These are phyloP conservation scores for Remersonia thermophila DNA, from an alignment of 2,329 filamentous ascomycete genomes.

Conservation along the genomic window DNA sequence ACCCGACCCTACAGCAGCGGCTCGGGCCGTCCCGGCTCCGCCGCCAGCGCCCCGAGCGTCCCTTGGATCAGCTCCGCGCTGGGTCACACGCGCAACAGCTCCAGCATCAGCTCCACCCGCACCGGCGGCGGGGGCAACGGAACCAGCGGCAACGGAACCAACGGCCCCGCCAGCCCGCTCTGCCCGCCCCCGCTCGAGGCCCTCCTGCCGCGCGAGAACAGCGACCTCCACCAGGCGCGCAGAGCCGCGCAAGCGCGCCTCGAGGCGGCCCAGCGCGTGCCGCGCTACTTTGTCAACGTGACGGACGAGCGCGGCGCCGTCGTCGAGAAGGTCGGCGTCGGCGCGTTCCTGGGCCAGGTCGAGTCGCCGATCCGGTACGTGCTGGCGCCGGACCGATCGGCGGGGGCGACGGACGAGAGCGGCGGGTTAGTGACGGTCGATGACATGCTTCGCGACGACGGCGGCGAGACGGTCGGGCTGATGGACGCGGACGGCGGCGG, in stretches of 20 bases:
- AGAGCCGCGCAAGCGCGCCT: constrained; percentile 54
- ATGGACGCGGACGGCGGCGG: not conserved
- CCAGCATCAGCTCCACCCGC: constrained; percentile 8
- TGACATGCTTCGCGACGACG: constrained; percentile 37
- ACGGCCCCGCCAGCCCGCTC: not conserved
- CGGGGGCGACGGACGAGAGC: constrained; percentile 42
- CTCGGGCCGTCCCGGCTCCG: not conserved
- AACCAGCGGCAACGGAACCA: constrained; percentile 2
- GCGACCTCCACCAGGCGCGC: constrained; percentile 40
- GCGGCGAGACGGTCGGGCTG: constrained; percentile 29
- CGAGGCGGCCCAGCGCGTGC: constrained; percentile 40
- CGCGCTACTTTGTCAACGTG: constrained; percentile 48
- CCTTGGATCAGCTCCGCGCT: not conserved
- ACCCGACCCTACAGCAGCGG: constrained; percentile 3
- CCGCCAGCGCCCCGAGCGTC: not conserved
- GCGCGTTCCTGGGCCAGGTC: constrained; percentile 48
- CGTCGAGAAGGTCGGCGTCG: constrained; percentile 42
- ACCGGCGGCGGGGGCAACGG: constrained; percentile 5
- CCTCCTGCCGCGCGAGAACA: constrained; percentile 22
- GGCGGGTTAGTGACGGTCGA: constrained; percentile 42
- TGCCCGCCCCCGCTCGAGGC: constrained; percentile 5
- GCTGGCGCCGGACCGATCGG: constrained; percentile 43
- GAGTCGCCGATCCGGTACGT: constrained; percentile 48
- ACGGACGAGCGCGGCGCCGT: constrained; percentile 38
- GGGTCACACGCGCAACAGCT: constrained; percentile 9